Base-by-base conservation (phyloP, 225 moss, liverwort and hornwort species). In the Takakia lepidozioides region DNA sequence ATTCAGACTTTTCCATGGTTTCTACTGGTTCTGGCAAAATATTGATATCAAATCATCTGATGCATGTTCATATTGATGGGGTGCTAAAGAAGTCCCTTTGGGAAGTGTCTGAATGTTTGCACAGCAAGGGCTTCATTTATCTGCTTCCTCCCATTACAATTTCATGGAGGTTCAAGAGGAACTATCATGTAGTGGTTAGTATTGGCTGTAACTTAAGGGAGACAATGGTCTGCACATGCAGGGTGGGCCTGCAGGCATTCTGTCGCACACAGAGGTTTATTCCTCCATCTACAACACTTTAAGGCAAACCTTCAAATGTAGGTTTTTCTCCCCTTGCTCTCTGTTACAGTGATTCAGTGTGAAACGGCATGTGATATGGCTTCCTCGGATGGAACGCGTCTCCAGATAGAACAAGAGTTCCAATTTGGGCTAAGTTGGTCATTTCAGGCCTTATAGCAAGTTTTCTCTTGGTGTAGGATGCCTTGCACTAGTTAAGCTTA, bases 201-300 rank as follows among this genome's bases (percentile, higher is more conserved):
- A 22, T 22, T 25, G 21, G 45, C 25, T 46, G 45, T 22, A 25
- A 46, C 45, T 46, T 46, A 46, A 46, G 45, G 19, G 45, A 25
- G 7, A 46, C 45, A 46, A 46, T 46, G 24, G 14, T 41, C 49
- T 16, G 23, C 16, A 26, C 51, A 19, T 65, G 71, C 72, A 93
- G 89, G 93, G 69, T 41, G 93, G 93, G 51, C 93, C 93, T 24
- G 89, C 86, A 55, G 93, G 93, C 10, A 89, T 95, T 20, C 55
- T 89, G 25, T 49, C 86, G 24, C 89, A 89, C 38, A 67, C 37
- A 21, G 76, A 82, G 55, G 89, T 95, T 20, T 95, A 84, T 53
- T 68, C 86, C 10, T 89, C 86, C 41, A 95, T 95, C 25, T 95
- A 62, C 54, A 95, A 95, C 56, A 95, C 93, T 2, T 66, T 89